phyloP scores from a whole-genome alignment of 495 filamentous ascomycete species.

The Penicillium taxi region DNA sequence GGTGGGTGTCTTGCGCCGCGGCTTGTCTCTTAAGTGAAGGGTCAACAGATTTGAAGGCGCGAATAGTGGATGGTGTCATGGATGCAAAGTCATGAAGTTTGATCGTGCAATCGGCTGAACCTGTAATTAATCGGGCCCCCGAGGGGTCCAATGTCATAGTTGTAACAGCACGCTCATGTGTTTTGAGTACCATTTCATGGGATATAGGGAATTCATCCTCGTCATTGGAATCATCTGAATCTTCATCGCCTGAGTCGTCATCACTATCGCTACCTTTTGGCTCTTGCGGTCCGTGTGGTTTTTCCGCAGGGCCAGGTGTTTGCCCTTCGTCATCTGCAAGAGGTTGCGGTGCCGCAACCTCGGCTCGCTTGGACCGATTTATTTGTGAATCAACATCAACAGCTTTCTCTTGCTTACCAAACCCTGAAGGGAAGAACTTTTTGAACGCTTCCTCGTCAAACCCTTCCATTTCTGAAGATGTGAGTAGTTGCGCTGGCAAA shows the following conservation, averaged over 20 bases:
- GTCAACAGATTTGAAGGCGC: conserved; percentile 88
- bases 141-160: conserved; percentile 75
- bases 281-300: conserved; percentile 19
- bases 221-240: conserved; percentile 58
- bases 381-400: conserved; percentile 73
- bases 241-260: conserved; percentile 45
- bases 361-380: conserved; percentile 59
- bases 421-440: conserved; percentile 71
- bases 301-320: conserved; percentile 11
- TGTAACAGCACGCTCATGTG: conserved; percentile 84
- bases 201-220: conserved; percentile 90
- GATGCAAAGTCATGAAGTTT: conserved; percentile 93
- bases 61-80: conserved; percentile 88
- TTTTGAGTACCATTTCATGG: conserved; percentile 85
- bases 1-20: conserved; percentile 69
- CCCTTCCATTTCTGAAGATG: conserved; percentile 41
- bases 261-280: conserved; percentile 37
- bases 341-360: conserved; percentile 24
- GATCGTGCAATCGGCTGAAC: conserved; percentile 81
- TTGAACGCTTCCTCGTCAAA: conserved; percentile 80
- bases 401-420: conserved; percentile 72
- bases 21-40: conserved; percentile 70
- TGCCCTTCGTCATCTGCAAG: conserved; percentile 14
- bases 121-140: conserved; percentile 76
- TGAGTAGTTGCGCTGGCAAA: conserved; percentile 2